Conservation (phyloP, 768 basidiomycete genomes). For the Tulasnella sp. region DNA sequence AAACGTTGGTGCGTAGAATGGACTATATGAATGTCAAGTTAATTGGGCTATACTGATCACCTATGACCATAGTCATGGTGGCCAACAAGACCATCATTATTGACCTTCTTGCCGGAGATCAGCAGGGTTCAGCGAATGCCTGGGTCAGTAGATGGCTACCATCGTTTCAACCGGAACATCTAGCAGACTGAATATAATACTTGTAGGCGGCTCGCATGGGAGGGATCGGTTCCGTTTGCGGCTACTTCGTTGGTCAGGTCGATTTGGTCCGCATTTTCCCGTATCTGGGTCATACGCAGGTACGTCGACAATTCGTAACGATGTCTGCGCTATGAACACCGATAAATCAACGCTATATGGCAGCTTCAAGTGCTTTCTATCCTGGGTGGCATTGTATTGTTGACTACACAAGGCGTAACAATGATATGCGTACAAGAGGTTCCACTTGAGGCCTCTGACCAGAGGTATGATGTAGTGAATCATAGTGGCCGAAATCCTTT, state of each 20-base stretch:
- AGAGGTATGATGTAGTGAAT: no score
- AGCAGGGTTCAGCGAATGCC: constrained; percentile 1
- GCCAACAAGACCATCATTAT: constrained; percentile 1
- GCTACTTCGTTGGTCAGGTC: not conserved
- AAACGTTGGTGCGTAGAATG: constrained; percentile 8
- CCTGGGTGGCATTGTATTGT: not conserved
- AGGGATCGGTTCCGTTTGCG: not conserved
- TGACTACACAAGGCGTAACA: not conserved
- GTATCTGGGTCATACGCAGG: constrained; percentile 3
- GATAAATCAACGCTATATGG: no score
- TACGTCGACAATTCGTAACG: no score
- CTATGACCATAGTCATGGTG: not conserved
- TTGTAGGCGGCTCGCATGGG: not conserved
- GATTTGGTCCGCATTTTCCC: not conserved
- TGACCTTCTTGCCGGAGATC: not conserved
- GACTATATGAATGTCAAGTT: not conserved
- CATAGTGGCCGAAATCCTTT: no score
- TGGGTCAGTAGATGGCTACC: not conserved
- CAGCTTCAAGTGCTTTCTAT: constrained; percentile 8
- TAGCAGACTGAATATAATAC: not conserved
- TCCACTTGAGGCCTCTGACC: not conserved
- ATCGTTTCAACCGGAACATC: not conserved
- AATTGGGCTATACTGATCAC: not conserved
- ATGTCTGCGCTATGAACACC: no score
- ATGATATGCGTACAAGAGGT: constrained; percentile 2